Evolutionary conservation across 345 rosid species (phyloP), one percentile per base, ranked within the genome.

Genomic region (Draba incana): DNA sequence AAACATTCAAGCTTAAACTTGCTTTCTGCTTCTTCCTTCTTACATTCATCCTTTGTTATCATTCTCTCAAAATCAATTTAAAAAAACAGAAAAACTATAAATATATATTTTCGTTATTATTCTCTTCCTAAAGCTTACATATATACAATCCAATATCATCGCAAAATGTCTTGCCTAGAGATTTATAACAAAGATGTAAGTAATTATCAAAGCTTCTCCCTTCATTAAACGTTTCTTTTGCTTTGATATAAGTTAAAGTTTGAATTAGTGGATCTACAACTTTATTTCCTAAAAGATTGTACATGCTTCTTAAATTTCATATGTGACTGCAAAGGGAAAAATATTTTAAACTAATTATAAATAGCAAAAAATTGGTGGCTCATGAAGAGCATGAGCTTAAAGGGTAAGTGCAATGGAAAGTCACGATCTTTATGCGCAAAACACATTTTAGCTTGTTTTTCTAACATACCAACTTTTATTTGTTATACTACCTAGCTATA

Each of bases 131-230:
- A 28, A 28, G 4, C 31, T 28, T 28, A 28, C 31, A 28, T 20
- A 28, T 28, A 28, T 28, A 4, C 31, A 28, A 28, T 28, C 31
- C 31, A 28, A 28, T 28, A 28, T 53, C 45, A 55, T 62, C 69
- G 47, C 61, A 41, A 4, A 46, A 85, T 87, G 75, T 72, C 72
- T 55, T 66, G 77, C 66, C 70, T 85, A 16, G 91, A 83, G 75
- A 71, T 81, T 27, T 78, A 72, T 60, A 81, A 70, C 48, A 79
- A 68, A 69, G 70, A 86, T 77, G 92, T 88, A 47, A 79, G 92
- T 77, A 38, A 33, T 23, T 44, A 42, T 10, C 46, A 48, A 8
- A 51, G 14, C 24, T 41, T 59, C 37, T 61, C 12, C 45, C 55
- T 49, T 57, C 20, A 14, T 46, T 42, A 33, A 5, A 33, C 8